These are phyloP conservation scores for Lentinula guzmanii DNA, from an alignment of 768 basidiomycete genomes.

Conservation along the genomic window DNA sequence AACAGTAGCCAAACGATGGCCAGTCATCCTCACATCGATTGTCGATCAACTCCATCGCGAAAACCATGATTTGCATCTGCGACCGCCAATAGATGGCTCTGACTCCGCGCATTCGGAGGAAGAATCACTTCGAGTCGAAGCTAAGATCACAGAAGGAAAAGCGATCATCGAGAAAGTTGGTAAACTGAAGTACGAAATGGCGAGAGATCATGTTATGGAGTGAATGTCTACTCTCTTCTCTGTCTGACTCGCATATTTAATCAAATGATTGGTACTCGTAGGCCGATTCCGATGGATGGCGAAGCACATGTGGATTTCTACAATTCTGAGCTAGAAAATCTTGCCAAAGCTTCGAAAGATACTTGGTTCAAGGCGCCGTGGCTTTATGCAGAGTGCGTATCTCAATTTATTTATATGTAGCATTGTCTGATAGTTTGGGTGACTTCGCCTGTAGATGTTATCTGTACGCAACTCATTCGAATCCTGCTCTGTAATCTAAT, in stretches of 20 bases:
- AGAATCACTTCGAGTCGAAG: conserved; percentile 16
- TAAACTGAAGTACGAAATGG: conserved; percentile 87
- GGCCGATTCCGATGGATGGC: conserved; percentile 70
- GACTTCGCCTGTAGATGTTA: conserved; percentile 50
- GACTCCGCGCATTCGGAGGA: conserved; percentile 11
- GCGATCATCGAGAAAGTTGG: conserved; percentile 67
- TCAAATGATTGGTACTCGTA: conserved; percentile 19
- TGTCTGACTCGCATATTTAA: neutral
- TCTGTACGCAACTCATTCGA: conserved; percentile 37
- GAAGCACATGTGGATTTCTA: conserved; percentile 67
- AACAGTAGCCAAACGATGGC: conserved; percentile 77
- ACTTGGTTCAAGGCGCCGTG: conserved; percentile 94
- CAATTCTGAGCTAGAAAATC: conserved; percentile 61
- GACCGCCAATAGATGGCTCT: conserved; percentile 12
- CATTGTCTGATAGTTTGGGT: neutral
- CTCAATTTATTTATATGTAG: conserved; percentile 6
- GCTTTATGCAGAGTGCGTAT: conserved; percentile 88
- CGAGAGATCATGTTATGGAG: conserved; percentile 64
- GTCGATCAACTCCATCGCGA: conserved; percentile 71
- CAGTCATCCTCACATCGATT: conserved; percentile 74
- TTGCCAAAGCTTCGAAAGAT: conserved; percentile 40
- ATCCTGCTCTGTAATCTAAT: neutral
- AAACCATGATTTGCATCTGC: conserved; percentile 52
- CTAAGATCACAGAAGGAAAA: conserved; percentile 68
- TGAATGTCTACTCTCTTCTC: conserved; percentile 25